Conservation (phyloP, 2,329 filamentous ascomycete genomes). For the Monilinia fructicola region DNA sequence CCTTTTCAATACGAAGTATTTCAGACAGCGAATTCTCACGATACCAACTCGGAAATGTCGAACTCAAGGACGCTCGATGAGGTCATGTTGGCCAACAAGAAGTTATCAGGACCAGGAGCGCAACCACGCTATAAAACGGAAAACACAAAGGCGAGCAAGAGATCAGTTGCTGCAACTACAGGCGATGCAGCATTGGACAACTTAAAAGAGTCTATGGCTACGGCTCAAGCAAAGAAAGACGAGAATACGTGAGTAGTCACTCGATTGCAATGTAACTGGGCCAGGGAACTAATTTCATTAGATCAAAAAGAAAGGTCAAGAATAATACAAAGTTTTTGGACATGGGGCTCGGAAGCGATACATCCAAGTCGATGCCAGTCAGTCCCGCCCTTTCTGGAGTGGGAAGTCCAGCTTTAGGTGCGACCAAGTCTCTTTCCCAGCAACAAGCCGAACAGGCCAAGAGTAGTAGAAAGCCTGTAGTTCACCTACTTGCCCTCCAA, state of each 20-base stretch:
- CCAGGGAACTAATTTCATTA: constrained; percentile 41
- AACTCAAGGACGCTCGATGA: not conserved
- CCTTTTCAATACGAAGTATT: constrained; percentile 57
- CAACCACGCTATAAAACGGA: constrained; percentile 13
- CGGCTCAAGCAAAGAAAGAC: constrained; percentile 47
- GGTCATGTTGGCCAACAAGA: constrained; percentile 21
- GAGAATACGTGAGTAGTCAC: constrained; percentile 47
- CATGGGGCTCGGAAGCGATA: constrained; percentile 31
- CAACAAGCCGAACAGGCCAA: constrained; percentile 54
- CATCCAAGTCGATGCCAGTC: constrained; percentile 47
- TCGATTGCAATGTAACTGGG: constrained; percentile 20
- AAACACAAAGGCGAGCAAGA: constrained; percentile 15
- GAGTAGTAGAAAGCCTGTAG: constrained; percentile 52
- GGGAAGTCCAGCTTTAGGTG: constrained; percentile 53
- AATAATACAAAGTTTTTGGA: constrained; percentile 37
- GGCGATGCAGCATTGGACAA: constrained; percentile 52
- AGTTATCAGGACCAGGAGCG: constrained; percentile 5
- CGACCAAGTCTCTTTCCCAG: constrained; percentile 52
- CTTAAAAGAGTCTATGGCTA: constrained; percentile 49
- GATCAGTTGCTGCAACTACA: constrained; percentile 40
- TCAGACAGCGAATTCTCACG: constrained; percentile 48
- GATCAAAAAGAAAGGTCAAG: constrained; percentile 40
- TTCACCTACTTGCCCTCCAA: constrained; percentile 60
- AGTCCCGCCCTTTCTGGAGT: constrained; percentile 58
- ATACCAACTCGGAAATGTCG: constrained; percentile 24